Evolutionary conservation across 305 asterid species (phyloP).

Genomic region (Petunia hybrid): DNA sequence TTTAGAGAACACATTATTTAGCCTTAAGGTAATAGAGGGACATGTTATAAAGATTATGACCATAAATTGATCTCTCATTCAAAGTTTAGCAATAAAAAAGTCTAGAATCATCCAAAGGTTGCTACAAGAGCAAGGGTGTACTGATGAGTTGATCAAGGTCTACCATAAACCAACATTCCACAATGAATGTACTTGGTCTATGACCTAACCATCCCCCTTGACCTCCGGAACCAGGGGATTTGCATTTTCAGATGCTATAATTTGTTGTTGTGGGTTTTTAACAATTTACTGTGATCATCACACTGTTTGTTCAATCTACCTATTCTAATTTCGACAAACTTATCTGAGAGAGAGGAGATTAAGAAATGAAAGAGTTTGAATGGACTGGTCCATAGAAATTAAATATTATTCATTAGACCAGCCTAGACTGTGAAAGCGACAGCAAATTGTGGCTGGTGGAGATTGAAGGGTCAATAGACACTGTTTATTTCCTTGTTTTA

Average conservation of each 20-base stretch:
- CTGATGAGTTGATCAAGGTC: conserved; percentile 1
- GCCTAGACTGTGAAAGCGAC: no score
- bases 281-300: not conserved
- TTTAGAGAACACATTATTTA: not conserved
- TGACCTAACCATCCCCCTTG: conserved; percentile 12
- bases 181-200: not conserved
- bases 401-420: no score
- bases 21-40: not conserved
- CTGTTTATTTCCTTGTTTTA: no score
- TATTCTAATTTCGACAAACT: conserved; percentile 12
- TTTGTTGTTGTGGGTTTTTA: not conserved
- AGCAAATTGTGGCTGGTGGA: no score
- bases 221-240: not conserved
- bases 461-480: no score
- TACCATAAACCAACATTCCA: conserved; percentile 17
- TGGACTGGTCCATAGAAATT: not conserved
- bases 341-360: not conserved
- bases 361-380: not conserved
- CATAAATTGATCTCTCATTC: not conserved
- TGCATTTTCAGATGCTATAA: not conserved
- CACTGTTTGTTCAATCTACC: not conserved
- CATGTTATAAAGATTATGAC: not conserved
- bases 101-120: conserved; percentile 1
- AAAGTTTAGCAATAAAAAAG: not conserved
- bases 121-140: not conserved